Evolutionary conservation across 2,329 filamentous ascomycete species (phyloP), one percentile per base, ranked within the genome.

Genomic region (Lasiodiplodia sp.): DNA sequence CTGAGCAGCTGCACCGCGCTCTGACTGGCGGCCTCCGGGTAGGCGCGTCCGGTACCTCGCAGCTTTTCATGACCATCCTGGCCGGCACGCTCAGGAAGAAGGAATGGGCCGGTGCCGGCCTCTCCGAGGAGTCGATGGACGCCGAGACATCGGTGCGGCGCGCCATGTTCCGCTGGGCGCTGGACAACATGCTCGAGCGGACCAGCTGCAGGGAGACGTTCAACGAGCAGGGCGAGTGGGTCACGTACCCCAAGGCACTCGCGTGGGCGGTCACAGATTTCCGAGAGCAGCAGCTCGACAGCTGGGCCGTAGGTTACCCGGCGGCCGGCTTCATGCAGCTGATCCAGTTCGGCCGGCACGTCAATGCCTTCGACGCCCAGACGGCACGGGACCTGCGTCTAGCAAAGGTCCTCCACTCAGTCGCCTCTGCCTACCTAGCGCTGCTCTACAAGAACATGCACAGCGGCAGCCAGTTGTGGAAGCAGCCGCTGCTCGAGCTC

Each of bases 1-100:
- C 75, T 31, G 71, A 77, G 28, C 77, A 79, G 64, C 72, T 79
- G n/a, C 75, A 74, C 53, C 64, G 74, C 14, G 76, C 75, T 1
- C 63, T 79, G 25, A 79, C 76, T n/a, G 71, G 71, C 37, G 72
- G 75, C 28, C 69, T 78, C 18, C 69, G 70, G 2, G 78, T 75
- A 4, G 77, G 77, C 14, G 72, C 73, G 11, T 73, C 77, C 23
- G 76, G 73, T 1, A 70, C 77, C 18, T 70, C 73, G 11, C 77
- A 79, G 63, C 68, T 79, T 1, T 77, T 78, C 71, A 75, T 77
- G 72, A 72, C 75, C 1, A 74, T 78, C 18, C 72, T 79, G 2
- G 72, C 74, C 12, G 68, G 70, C 21, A 71, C 75, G 0, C 68
- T 78, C 34, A 67, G 67, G 28, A 74, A 72, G 6, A 78, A 76